Percentiles rank a stretch among this genome's conserved stretches.
Evolutionary conservation across 345 rosid species (phyloP).

Genomic region (Eucalyptus pauciflora): DNA sequence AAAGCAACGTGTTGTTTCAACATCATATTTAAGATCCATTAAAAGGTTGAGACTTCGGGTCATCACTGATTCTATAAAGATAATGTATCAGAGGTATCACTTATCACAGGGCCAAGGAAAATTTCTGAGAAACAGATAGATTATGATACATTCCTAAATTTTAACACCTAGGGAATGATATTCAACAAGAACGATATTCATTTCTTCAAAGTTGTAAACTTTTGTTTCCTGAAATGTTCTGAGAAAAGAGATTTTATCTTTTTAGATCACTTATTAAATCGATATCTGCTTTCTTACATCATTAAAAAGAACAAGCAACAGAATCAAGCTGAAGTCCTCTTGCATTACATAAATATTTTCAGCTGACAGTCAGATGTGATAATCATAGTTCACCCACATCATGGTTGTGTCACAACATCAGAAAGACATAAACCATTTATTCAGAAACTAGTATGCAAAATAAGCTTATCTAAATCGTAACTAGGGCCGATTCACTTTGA

Average conservation of each 20-base stretch:
- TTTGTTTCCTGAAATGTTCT: not conserved
- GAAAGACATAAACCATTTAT: not conserved
- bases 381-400: not conserved
- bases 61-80: not conserved
- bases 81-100: not conserved
- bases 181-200: not conserved
- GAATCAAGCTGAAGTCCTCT: not conserved
- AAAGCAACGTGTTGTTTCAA: not conserved
- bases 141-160: not conserved
- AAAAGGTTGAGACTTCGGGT: not conserved
- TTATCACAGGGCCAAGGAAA: not conserved
- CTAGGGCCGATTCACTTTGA: not conserved
- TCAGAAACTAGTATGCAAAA: not conserved
- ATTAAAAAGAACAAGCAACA: not conserved
- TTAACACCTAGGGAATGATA: not conserved
- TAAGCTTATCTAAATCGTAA: not conserved
- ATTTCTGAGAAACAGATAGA: not conserved
- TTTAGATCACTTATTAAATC: not conserved
- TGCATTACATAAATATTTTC: not conserved
- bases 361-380: not conserved
- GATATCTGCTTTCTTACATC: not conserved
- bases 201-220: not conserved
- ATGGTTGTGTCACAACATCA: not conserved
- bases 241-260: not conserved
- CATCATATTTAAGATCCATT: not conserved